Evolutionary conservation across 1,139 yeast genomes (phyloP).

Genomic region (Geotrichum cucujoidarum): DNA sequence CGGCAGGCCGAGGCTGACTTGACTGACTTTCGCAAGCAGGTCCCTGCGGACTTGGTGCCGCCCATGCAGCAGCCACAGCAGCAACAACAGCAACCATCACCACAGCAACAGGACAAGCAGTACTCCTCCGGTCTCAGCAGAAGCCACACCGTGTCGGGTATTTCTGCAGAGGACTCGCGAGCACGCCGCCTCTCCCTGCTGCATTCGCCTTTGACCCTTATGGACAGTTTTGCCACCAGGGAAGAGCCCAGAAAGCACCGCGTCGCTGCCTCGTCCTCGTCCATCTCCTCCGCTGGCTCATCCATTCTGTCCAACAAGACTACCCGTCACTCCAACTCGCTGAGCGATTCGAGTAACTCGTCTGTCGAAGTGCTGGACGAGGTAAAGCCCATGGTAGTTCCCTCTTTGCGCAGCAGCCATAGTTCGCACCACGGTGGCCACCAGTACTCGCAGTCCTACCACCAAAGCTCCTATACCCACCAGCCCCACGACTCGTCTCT

Average conservation of each 20-base stretch:
- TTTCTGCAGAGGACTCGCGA: background rate
- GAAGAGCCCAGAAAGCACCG: slow-evolving; percentile 8
- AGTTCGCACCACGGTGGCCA: background rate
- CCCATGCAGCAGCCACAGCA: background rate
- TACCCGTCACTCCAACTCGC: slow-evolving; percentile 19
- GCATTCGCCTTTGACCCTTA: slow-evolving; percentile 13
- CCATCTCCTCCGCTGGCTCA: slow-evolving; percentile 14
- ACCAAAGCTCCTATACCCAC: background rate
- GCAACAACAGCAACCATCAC: background rate
- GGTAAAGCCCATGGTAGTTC: slow-evolving; percentile 1
- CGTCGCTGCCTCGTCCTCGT: slow-evolving; percentile 6
- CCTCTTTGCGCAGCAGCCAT: background rate
- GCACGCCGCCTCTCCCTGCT: slow-evolving; percentile 8
- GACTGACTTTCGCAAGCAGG: slow-evolving; percentile 11
- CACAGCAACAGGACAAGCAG: background rate
- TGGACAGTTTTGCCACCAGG: slow-evolving; percentile 7
- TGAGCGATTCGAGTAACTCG: slow-evolving; percentile 17
- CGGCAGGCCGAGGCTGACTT: slow-evolving; percentile 32
- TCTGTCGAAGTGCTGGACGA: slow-evolving; percentile 14
- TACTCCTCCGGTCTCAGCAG: background rate
- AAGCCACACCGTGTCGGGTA: slow-evolving; percentile 4
- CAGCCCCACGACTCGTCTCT: background rate
- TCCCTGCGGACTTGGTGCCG: slow-evolving; percentile 12
- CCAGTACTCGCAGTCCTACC: background rate
- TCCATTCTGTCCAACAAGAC: slow-evolving; percentile 4